Evolutionary conservation across 176 grass and related monocot genomes (phyloP).

Genomic region (Cenchrus purpureus): DNA sequence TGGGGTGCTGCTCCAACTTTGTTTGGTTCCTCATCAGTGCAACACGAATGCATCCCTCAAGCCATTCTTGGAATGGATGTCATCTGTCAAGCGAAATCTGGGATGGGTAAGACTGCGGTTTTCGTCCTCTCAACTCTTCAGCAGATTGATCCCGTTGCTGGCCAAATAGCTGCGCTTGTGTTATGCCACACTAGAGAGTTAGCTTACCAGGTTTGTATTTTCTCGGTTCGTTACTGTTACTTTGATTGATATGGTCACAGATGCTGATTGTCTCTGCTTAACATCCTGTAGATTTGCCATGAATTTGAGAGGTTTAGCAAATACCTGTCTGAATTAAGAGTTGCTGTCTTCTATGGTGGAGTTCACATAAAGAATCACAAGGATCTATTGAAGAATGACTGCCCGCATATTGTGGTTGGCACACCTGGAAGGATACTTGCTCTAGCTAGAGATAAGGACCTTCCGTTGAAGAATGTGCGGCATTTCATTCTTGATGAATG

Average conservation of each 20-base stretch:
- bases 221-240: background rate
- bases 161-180: constrained; percentile 90
- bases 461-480: constrained; percentile 97
- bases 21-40: constrained; percentile 96
- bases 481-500: constrained; percentile 99
- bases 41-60: constrained; percentile 99
- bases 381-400: constrained; percentile 99
- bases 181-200: constrained; percentile 94
- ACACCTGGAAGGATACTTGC: constrained; percentile 73
- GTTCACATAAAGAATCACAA: constrained; percentile 91
- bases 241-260: background rate
- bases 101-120: constrained; percentile 99
- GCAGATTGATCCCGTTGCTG: constrained; percentile 85
- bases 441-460: constrained; percentile 87
- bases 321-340: constrained; percentile 79
- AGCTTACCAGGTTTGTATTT: constrained; percentile 76
- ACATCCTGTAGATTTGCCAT: constrained; percentile 73
- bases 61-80: constrained; percentile 99
- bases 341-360: constrained; percentile 97
- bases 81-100: constrained; percentile 98
- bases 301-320: constrained; percentile 99
- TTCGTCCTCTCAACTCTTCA: constrained; percentile 94
- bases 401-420: constrained; percentile 96
- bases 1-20: constrained; percentile 86
- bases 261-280: background rate